A percentile compares a stretch with the other conserved stretches of the same genome.
phyloP scores from a whole-genome alignment of 2,329 filamentous ascomycete genomes.

The Stylonectria norvegica region DNA sequence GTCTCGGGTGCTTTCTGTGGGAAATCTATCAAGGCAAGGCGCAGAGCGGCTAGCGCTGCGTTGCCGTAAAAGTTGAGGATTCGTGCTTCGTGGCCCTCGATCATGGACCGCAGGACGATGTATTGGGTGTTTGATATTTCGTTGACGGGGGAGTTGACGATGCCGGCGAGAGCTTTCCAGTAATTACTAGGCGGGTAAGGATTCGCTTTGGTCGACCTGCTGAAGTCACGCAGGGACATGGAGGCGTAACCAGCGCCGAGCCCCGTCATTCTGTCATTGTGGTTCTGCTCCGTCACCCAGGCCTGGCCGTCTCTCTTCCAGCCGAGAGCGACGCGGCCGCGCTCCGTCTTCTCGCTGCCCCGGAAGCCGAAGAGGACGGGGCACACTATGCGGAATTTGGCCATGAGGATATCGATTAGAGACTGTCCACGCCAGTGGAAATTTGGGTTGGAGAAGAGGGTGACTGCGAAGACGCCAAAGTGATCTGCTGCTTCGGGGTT shows the following conservation, averaged over 20 bases:
- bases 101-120: slow-evolving; percentile 66
- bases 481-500: slow-evolving; percentile 68
- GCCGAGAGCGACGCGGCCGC: slow-evolving; percentile 65
- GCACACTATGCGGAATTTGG: slow-evolving; percentile 77
- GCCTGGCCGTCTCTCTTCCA: slow-evolving; percentile 63
- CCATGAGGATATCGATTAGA: slow-evolving; percentile 77
- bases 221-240: slow-evolving; percentile 78
- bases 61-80: slow-evolving; percentile 81
- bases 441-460: slow-evolving; percentile 67
- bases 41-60: slow-evolving; percentile 67
- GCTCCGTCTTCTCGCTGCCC: slow-evolving; percentile 69
- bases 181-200: slow-evolving; percentile 77
- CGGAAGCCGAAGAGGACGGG: slow-evolving; percentile 82
- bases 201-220: slow-evolving; percentile 63
- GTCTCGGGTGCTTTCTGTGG: slow-evolving; percentile 52
- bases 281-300: slow-evolving; percentile 67
- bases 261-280: slow-evolving; percentile 79
- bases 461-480: slow-evolving; percentile 71
- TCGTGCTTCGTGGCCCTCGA: slow-evolving; percentile 68
- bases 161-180: slow-evolving; percentile 73
- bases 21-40: slow-evolving; percentile 70
- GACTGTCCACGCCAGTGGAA: slow-evolving; percentile 65
- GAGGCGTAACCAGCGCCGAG: slow-evolving; percentile 81
- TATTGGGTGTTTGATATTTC: slow-evolving; percentile 72
- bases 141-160: slow-evolving; percentile 68